phyloP scores from a whole-genome alignment of 2,329 filamentous ascomycete genomes.

The Calonectria pseudoreteaudii region DNA sequence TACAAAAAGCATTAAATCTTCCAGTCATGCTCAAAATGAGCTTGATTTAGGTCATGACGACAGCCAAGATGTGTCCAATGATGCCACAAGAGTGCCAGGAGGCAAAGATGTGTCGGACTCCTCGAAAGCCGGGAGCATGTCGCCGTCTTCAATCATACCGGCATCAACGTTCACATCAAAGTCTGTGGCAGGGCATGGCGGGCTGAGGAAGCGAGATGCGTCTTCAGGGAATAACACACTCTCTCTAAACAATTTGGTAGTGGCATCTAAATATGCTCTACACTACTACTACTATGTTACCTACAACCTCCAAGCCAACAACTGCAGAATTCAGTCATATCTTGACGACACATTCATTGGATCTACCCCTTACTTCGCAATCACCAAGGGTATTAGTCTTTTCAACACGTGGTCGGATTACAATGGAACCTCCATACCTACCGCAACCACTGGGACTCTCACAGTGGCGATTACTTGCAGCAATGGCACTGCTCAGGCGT shows the following conservation, averaged over 20 bases:
- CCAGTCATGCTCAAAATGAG: not conserved
- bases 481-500: not conserved
- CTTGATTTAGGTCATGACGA: not conserved
- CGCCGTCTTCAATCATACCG: not conserved
- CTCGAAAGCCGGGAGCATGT: not conserved
- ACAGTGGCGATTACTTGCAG: not conserved
- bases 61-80: not conserved
- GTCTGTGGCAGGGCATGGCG: not conserved
- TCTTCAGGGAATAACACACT: not conserved
- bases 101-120: not conserved
- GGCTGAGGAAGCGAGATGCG: not conserved
- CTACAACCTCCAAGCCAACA: not conserved
- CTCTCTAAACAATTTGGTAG: not conserved
- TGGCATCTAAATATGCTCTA: not conserved
- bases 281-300: constrained; percentile 1
- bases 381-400: not conserved
- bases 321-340: not conserved
- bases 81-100: not conserved
- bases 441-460: not conserved
- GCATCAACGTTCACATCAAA: not conserved
- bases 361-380: not conserved
- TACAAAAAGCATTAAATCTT: too few relatives aligned
- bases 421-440: not conserved
- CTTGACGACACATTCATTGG: not conserved
- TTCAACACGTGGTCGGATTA: not conserved